These are phyloP conservation scores for Oropetium thomaeum DNA, from an alignment of 176 grass and related monocot species.

Conservation along the genomic window DNA sequence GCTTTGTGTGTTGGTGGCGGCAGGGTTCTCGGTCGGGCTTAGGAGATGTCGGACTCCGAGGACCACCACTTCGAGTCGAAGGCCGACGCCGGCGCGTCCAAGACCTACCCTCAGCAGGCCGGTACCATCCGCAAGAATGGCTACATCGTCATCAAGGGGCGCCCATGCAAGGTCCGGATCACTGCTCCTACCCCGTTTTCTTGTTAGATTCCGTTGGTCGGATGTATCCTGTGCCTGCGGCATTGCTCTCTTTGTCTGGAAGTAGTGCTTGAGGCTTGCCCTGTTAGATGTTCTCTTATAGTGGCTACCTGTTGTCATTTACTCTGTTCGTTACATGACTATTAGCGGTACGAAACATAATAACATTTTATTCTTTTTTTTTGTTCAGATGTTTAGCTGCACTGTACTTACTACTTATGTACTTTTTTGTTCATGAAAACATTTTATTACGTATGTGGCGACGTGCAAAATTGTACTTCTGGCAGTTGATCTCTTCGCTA, in stretches of 20 bases:
- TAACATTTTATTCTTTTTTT: neutral
- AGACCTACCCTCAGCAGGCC: conserved; percentile 68
- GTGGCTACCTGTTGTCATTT: neutral
- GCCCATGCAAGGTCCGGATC: conserved; percentile 62
- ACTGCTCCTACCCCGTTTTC: neutral
- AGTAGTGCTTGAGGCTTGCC: too few species aligned
- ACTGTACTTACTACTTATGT: neutral
- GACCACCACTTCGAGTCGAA: conserved; percentile 79
- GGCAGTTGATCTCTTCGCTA: neutral
- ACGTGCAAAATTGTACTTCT: neutral
- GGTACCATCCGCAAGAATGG: conserved; percentile 70
- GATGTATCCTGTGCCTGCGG: neutral
- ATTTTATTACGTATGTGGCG: neutral
- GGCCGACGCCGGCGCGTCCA: conserved; percentile 68
- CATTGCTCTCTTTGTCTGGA: too few species aligned
- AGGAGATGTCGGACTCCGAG: conserved; percentile 65
- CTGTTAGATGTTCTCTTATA: neutral
- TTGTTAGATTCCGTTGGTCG: neutral
- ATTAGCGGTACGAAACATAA: too few species aligned
- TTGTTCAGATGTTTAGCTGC: neutral
- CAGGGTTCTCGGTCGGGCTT: conserved; percentile 10
- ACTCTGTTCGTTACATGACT: neutral
- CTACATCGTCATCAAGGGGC: conserved; percentile 57
- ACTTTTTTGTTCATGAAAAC: too few species aligned
- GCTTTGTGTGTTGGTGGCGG: neutral